These are phyloP conservation scores for Fusarium sp. DNA, from an alignment of 2,329 filamentous ascomycete species.

Conservation along the genomic window DNA sequence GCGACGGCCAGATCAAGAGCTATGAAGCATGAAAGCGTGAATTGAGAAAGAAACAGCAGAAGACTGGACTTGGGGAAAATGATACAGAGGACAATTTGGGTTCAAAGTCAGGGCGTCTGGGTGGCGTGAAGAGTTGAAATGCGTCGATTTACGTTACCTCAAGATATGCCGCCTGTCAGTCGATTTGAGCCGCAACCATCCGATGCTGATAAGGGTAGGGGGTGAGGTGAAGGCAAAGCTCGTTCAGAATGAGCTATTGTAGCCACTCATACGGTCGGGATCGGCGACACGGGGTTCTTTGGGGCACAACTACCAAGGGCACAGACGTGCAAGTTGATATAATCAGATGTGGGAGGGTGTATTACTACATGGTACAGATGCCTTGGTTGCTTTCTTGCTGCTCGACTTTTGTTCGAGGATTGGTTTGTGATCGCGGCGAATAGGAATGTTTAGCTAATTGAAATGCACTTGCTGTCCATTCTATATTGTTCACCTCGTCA, in stretches of 20 bases:
- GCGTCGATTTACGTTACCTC: slow-evolving; percentile 22
- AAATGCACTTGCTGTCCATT: background rate
- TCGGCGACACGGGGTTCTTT: slow-evolving; percentile 6
- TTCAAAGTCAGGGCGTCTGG: slow-evolving; percentile 44
- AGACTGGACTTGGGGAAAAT: slow-evolving; percentile 20
- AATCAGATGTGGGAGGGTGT: slow-evolving; percentile 33
- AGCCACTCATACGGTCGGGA: background rate
- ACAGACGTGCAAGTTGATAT: slow-evolving; percentile 19
- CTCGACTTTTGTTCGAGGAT: slow-evolving; percentile 23
- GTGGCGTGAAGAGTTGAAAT: slow-evolving; percentile 28
- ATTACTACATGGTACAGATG: slow-evolving; percentile 42
- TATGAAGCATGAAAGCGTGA: slow-evolving; percentile 64
- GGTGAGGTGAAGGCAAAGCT: background rate
- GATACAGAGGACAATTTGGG: slow-evolving; percentile 32
- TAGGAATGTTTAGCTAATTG: slow-evolving; percentile 29
- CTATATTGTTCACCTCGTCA: background rate
- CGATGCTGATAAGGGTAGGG: background rate
- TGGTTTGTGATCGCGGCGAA: slow-evolving; percentile 36
- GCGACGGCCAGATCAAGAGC: slow-evolving; percentile 70
- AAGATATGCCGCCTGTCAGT: slow-evolving; percentile 3
- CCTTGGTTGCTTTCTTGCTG: slow-evolving; percentile 32
- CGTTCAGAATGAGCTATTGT: background rate
- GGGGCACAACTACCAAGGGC: slow-evolving; percentile 10
- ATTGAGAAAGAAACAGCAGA: slow-evolving; percentile 2
- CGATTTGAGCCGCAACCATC: slow-evolving; percentile 5